These are phyloP conservation scores for Przewalskia tangutica DNA, from an alignment of 257 asterid species.

Conservation along the genomic window DNA sequence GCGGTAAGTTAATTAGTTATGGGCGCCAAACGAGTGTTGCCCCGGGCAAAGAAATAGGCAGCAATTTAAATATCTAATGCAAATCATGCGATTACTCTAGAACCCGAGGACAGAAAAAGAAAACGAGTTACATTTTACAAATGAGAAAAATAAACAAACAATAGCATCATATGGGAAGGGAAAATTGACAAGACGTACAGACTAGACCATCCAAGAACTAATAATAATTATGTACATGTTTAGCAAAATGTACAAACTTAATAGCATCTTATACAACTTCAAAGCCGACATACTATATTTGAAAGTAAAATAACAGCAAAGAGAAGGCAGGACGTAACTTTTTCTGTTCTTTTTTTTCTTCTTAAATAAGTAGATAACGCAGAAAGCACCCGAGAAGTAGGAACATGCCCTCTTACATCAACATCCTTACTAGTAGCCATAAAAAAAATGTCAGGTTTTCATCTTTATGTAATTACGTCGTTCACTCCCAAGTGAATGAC, in stretches of 20 bases:
- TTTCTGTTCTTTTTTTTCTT: not conserved
- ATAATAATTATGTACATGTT: not conserved
- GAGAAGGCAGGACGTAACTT: not conserved
- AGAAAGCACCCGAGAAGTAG: not conserved
- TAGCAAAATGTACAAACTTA: not conserved
- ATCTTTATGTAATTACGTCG: not conserved
- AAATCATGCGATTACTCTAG: too few species aligned
- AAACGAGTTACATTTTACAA: not conserved
- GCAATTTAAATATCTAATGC: too few species aligned
- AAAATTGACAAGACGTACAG: not conserved
- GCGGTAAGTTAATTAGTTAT: too few species aligned
- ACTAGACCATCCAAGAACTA: not conserved
- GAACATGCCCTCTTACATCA: not conserved
- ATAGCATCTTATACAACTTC: constrained; percentile 4
- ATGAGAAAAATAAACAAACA: not conserved
- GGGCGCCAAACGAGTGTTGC: too few species aligned
- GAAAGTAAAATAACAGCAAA: not conserved
- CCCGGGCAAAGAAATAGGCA: too few species aligned
- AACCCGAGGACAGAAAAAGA: too few species aligned
- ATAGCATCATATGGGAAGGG: not conserved
- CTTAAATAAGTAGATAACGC: not conserved
- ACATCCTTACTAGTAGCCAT: not conserved
- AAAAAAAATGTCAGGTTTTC: not conserved
- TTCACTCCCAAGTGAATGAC: constrained; percentile 70
- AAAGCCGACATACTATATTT: not conserved